Conservation (phyloP, 768 basidiomycete species). For the Boletus rufocinnamomeus region DNA sequence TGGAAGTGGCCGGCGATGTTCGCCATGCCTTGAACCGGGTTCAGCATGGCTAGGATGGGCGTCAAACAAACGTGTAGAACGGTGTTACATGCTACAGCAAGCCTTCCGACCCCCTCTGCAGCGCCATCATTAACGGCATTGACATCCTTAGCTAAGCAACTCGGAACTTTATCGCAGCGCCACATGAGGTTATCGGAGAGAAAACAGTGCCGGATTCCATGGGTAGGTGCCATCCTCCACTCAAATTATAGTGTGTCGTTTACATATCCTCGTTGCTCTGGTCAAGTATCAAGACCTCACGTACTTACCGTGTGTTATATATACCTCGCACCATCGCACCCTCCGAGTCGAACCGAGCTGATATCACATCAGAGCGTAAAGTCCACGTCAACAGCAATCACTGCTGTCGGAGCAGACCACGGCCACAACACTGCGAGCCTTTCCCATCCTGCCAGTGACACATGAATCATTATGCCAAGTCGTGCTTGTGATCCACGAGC, state of each 20-base stretch:
- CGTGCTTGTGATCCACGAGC: neutral
- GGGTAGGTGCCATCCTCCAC: too few species aligned
- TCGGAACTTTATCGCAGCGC: too few species aligned
- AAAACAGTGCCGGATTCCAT: too few species aligned
- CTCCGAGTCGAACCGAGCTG: too few species aligned
- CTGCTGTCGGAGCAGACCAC: neutral
- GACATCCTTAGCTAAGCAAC: slow-evolving; percentile 3
- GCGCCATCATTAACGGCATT: neutral
- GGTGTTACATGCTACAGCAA: neutral
- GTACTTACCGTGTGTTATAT: neutral
- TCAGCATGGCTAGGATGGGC: slow-evolving; percentile 9
- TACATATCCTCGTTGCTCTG: neutral
- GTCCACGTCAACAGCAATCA: neutral
- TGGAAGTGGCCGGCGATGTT: slow-evolving; percentile 18
- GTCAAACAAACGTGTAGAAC: neutral
- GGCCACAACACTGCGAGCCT: neutral
- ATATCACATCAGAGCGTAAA: neutral
- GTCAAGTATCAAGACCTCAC: neutral
- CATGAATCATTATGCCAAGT: neutral
- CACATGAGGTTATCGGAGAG: too few species aligned
- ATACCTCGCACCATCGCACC: neutral
- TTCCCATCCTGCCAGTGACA: neutral
- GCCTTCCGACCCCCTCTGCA: neutral
- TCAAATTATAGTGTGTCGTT: too few species aligned
- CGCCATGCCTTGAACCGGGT: slow-evolving; percentile 14